Evolutionary conservation across 352 stramenopile species (phyloP), one percentile per base, ranked within the genome.

Genomic region (Globisporangium paroecandrum): DNA sequence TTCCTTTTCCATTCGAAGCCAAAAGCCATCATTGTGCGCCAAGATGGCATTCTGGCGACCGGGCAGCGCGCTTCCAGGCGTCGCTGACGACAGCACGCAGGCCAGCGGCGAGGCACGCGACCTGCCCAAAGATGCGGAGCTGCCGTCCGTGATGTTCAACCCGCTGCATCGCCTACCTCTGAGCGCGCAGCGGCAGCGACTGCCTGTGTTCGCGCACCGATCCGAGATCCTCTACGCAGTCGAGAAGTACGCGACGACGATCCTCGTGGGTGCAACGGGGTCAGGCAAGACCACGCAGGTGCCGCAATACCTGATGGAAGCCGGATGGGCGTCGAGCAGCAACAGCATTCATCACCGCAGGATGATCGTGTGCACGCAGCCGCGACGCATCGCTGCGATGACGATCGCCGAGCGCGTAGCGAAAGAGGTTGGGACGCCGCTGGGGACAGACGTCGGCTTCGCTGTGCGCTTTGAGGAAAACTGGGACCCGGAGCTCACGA

Each of bases 391-490:
- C 12, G 98, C 98, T 38, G 98, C 97, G 27, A 99, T 99, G 86
- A 98, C 89, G 58, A 97, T 99, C 49, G 98, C 98, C 1, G 89
- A 97, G 64, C 97, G 98, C 58, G 98, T 99, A 7, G 93, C 97
- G 1, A 77, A 99, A 63, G 98, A 99, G 84, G 98, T 99, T 81
- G 93, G 97, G 70, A 93, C 95, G 36, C 85, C 82, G 54, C 65
- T 99, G 7, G 97, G 97, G 4, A 76, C 93, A 32, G 94, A 99
- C 69, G 97, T 94, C 7, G 98, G 98, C 3, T 99, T 99, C 65
- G 96, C 91, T 25, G 99, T 99, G 60, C 95, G 98, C n/a, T 99
- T 99, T 75, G 98, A 99, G 69, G 98, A 99, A 63, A 90, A 98
- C 41, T 93, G 83, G 80, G 78, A 91, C 34, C 70, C 81, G 1